Evolutionary conservation across 2,329 filamentous ascomycete genomes (phyloP).

Genomic region (Calonectria montana): DNA sequence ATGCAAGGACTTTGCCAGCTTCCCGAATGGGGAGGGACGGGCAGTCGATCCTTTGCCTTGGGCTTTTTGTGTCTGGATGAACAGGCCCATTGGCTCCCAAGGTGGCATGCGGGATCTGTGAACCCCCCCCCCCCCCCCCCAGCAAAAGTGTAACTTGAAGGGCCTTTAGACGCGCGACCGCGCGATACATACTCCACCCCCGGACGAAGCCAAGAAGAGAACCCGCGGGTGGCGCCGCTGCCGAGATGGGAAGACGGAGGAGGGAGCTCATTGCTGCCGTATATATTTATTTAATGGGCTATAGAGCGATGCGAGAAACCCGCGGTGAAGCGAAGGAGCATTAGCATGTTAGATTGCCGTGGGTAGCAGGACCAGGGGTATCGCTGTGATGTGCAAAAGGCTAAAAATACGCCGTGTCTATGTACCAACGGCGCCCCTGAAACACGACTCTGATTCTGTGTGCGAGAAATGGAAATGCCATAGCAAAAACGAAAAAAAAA

Average conservation of each 20-base stretch:
- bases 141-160: neutral
- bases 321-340: too few species aligned
- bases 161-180: neutral
- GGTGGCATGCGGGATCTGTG: neutral
- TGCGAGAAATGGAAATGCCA: neutral
- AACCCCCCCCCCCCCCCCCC: neutral
- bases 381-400: neutral
- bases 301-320: too few species aligned
- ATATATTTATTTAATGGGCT: neutral
- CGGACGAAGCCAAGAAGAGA: neutral
- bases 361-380: neutral
- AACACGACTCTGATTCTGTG: neutral
- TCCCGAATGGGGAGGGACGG: conserved; percentile 10
- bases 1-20: conserved; percentile 16
- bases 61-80: neutral
- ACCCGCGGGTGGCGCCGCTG: conserved; percentile 14
- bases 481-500: neutral
- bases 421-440: neutral
- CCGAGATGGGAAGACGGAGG: neutral
- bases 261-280: neutral
- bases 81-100: neutral
- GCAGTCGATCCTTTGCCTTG: conserved; percentile 4
- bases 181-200: conserved; percentile 4
- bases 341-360: neutral
- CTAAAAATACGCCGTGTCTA: neutral